Evolutionary conservation across 768 basidiomycete species (phyloP).

Genomic region (Favolaschia claudopus): DNA sequence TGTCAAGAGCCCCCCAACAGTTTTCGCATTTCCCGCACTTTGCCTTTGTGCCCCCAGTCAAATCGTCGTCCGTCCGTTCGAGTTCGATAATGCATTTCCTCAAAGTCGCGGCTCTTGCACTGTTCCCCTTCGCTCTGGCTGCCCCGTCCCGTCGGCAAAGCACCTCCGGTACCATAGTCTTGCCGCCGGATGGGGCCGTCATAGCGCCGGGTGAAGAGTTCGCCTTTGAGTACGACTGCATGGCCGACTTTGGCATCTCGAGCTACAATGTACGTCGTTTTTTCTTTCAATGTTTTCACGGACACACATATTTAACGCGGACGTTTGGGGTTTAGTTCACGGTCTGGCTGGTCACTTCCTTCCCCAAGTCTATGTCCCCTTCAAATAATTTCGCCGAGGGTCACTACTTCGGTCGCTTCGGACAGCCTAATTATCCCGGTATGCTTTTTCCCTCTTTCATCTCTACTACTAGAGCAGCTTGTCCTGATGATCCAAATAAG

Average conservation of each 20-base stretch:
- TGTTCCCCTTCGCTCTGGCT: constrained; percentile 12
- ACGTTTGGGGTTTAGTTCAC: constrained; percentile 34
- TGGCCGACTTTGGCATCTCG: constrained; percentile 51
- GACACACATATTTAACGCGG: not conserved
- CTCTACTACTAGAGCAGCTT: not conserved
- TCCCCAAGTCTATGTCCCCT: constrained; percentile 33
- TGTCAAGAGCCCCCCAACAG: too few relatives aligned
- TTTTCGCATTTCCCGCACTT: not conserved
- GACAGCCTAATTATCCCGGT: constrained; percentile 54
- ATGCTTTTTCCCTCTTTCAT: constrained; percentile 3
- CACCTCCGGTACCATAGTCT: constrained; percentile 28
- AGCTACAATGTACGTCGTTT: constrained; percentile 38
- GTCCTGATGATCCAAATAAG: constrained; percentile 27
- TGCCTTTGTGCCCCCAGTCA: too few relatives aligned
- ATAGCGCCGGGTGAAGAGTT: constrained; percentile 51
- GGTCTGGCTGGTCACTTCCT: constrained; percentile 47
- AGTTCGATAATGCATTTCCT: constrained; percentile 12
- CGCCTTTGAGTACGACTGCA: constrained; percentile 46
- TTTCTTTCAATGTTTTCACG: not conserved
- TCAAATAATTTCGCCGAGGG: constrained; percentile 43
- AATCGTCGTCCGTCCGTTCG: not conserved
- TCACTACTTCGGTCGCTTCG: constrained; percentile 53
- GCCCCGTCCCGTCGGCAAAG: constrained; percentile 16
- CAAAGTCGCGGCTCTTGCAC: constrained; percentile 15
- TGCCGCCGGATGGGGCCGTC: constrained; percentile 37